These are phyloP conservation scores for Moniliella sp. DNA, from an alignment of 1,284 basidiomycete genomes.

Conservation along the genomic window DNA sequence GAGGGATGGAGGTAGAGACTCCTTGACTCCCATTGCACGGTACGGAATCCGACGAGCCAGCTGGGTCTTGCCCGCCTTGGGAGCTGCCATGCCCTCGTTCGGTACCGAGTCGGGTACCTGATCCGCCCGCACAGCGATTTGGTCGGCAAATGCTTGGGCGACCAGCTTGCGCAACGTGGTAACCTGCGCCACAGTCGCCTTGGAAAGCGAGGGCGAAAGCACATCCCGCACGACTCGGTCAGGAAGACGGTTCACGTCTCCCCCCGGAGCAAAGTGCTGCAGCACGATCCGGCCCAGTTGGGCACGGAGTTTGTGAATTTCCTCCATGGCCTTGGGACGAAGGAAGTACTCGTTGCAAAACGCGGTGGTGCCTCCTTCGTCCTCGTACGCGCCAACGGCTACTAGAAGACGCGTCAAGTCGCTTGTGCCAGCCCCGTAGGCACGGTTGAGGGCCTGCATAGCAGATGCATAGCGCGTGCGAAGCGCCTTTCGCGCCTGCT, in stretches of 20 bases:
- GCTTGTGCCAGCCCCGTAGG: constrained; percentile 60
- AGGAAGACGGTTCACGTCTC: too few relatives aligned
- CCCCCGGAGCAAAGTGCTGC: too few relatives aligned
- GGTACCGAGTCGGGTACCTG: constrained; percentile 38
- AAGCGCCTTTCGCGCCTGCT: constrained; percentile 45
- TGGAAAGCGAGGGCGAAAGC: constrained; percentile 10
- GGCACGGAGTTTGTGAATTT: constrained; percentile 83
- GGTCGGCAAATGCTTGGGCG: constrained; percentile 77
- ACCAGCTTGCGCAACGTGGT: constrained; percentile 76
- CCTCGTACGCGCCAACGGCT: constrained; percentile 87
- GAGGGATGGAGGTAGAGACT: constrained; percentile 70
- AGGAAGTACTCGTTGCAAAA: constrained; percentile 83
- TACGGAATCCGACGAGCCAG: constrained; percentile 65
- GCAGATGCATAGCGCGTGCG: too few relatives aligned
- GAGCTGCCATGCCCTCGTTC: constrained; percentile 6
- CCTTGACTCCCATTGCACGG: constrained; percentile 59
- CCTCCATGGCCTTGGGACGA: constrained; percentile 71
- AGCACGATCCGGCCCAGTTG: constrained; percentile 40
- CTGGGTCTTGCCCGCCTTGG: constrained; percentile 40
- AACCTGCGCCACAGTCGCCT: constrained; percentile 41
- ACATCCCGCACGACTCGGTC: constrained; percentile 5
- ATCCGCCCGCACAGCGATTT: constrained; percentile 78
- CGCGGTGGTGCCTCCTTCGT: constrained; percentile 48
- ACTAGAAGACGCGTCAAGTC: constrained; percentile 71
- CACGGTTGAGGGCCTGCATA: too few relatives aligned